Evolutionary conservation across 441 rosid species (phyloP).

Genomic region (Manihot esculenta): DNA sequence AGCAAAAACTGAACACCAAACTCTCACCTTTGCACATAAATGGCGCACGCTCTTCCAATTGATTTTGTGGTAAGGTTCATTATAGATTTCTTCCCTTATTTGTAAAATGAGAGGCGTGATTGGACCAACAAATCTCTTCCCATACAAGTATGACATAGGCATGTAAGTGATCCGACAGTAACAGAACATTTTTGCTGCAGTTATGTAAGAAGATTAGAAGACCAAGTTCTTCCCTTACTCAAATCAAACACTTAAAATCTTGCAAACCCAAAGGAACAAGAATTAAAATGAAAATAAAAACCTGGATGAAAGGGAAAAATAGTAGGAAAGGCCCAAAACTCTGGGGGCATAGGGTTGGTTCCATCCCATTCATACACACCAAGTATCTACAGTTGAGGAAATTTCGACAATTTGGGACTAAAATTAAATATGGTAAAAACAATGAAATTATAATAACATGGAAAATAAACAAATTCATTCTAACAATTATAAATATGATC

Average conservation of each 20-base stretch:
- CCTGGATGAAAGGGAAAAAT: constrained; percentile 6
- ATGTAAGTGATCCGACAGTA: constrained; percentile 67
- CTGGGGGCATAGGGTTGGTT: constrained; percentile 12
- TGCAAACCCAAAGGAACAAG: too few species aligned
- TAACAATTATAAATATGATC: not conserved
- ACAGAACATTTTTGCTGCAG: constrained; percentile 68
- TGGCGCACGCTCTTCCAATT: constrained; percentile 42
- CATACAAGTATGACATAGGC: constrained; percentile 76
- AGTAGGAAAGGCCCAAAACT: constrained; percentile 2
- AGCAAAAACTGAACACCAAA: not conserved
- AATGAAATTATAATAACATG: too few species aligned
- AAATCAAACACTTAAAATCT: too few species aligned
- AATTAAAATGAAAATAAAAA: too few species aligned
- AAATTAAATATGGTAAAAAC: not conserved
- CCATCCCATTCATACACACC: constrained; percentile 14
- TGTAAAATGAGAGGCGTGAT: constrained; percentile 48
- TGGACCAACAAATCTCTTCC: constrained; percentile 69
- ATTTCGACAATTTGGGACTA: not conserved
- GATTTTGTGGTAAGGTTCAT: constrained; percentile 29
- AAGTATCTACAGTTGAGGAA: not conserved
- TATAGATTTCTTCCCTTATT: constrained; percentile 36
- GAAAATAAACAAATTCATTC: too few species aligned
- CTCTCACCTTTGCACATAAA: constrained; percentile 57
- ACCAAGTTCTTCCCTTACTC: too few species aligned
- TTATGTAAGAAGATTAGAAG: not conserved